Base-by-base conservation (phyloP, 768 basidiomycete species). In the Suillus occidentalis region DNA sequence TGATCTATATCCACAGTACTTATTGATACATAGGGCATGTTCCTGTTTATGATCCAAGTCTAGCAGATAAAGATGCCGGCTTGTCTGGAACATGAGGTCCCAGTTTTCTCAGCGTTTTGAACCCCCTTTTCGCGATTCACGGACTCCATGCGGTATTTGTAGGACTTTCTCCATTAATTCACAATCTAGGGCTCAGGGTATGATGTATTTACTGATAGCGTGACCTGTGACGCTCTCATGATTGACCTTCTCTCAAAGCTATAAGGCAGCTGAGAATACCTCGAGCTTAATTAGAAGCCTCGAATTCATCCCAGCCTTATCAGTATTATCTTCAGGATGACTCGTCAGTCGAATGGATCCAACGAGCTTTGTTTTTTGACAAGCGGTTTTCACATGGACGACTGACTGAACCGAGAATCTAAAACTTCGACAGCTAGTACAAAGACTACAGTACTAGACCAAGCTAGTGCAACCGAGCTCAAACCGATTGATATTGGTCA, bases 21-120 rank as follows among this genome's bases (percentile, higher is more conserved):
- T 31, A 36, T 45, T 10, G 37, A 20, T 10, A 28, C n/a, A 16
- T 56, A 72, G 69, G 66, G 37, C 68, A 47, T 59, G 49, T 50
- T 20, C 22, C 65, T 36, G 57, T 53, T 18, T 68, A 57, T 50
- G 58, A 65, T 31, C 47, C 47, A 12, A 52, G 63, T 40, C 55
- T 63, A 36, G 56, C 66, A 34, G 65, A 58, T 39, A 37, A 62
- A 45, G 60, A 55, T 22, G 52, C 60, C 5, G 45, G 42, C 39
- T 55, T 61, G n/a, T 45, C 56, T 55, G 69, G 55, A 43, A 22
- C 39, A 31, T 61, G 53, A 55, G 50, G 18, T 59, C 10, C 28
- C 6, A 28, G 10, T 20, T 40, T 40, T 40, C 57, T 20, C 22
- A 28, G 16, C 39, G 22, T 18, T 59, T 42, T 42, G 58, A 31